Evolutionary conservation across 177 flowering plant genomes (phyloP).

Genomic region (Vitis hybrid): DNA sequence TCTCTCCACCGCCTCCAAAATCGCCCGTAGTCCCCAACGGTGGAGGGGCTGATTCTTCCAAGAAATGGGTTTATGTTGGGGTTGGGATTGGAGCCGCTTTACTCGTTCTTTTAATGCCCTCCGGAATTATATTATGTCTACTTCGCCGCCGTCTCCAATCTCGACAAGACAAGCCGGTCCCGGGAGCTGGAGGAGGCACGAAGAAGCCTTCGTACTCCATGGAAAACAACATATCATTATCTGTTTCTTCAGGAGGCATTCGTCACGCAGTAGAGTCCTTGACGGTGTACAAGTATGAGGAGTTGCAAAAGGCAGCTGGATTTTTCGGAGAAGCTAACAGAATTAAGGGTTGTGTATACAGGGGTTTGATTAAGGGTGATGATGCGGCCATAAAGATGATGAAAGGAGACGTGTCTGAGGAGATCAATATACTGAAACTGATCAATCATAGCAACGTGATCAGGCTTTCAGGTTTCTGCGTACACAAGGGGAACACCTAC

Average conservation of each 20-base stretch:
- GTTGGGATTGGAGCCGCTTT: constrained; percentile 49
- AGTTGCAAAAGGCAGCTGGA: constrained; percentile 54
- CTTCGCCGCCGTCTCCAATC: constrained; percentile 19
- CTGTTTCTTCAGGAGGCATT: constrained; percentile 32
- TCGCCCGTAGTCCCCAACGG: neutral
- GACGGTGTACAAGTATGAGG: constrained; percentile 51
- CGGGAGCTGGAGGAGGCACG: no score
- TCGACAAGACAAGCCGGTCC: neutral
- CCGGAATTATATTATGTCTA: constrained; percentile 14
- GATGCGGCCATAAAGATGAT: constrained; percentile 62
- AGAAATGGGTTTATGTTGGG: constrained; percentile 53
- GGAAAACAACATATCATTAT: constrained; percentile 8
- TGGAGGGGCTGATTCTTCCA: constrained; percentile 14
- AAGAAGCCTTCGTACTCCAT: no score
- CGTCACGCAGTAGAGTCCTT: constrained; percentile 46
- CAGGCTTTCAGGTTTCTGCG: constrained; percentile 70
- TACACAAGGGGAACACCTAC: constrained; percentile 55
- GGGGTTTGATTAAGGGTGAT: constrained; percentile 57
- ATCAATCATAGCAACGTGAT: constrained; percentile 64
- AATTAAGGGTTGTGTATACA: constrained; percentile 59
- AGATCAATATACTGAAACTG: constrained; percentile 56
- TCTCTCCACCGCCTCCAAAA: constrained; percentile 22
- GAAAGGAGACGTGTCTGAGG: constrained; percentile 62
- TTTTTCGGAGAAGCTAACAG: constrained; percentile 43
- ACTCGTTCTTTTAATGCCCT: constrained; percentile 21